Evolutionary conservation across 352 stramenopile species (phyloP), one percentile per base, ranked within the genome.

Genomic region (Halophytophthora polymorphica): DNA sequence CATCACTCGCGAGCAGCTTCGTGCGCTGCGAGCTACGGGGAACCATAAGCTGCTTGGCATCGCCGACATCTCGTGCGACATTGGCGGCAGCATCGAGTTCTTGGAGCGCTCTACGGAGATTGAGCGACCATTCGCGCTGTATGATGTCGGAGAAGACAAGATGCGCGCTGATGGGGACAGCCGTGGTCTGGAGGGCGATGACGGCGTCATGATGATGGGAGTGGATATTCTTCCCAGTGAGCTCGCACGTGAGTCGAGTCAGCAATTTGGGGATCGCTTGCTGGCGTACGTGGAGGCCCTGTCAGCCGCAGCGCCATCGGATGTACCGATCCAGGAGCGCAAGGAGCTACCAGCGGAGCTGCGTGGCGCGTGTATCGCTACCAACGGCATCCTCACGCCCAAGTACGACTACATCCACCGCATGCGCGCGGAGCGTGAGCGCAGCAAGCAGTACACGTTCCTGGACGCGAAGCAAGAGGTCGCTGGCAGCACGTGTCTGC

Each of bases 171-270:
- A 83, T 15, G 69, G 88, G 14, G 73, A 90, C 3, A 61, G 39
- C 35, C 50, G 59, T 50, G 66, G 66, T 1, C 66, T 76, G 2
- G 63, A 71, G 21, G 66, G 66, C 1, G 45, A 66, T 31, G 57
- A 91, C 35, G 90, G 88, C 6, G 79, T 98, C 35, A 89, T 96
- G 64, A 91, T 98, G 66, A 94, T 98, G 83, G 90, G 86, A 11
- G 93, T 98, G 23, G 95, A 98, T 61, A 98, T 98, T 49, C 70
- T 99, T 40, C 96, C 96, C 1, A 97, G 90, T 21, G 96, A 99
- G 56, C 66, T 98, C 28, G 88, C 93, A 38, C 66, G 70, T n/a
- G 95, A 98, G 55, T 97, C 90, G 23, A 98, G 87, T 55, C 73
- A 95, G 50, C 90, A 98, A 67, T 99, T 99, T 73, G 95, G 96